These are phyloP conservation scores for Coemansia sp. DNA, from an alignment of 192 early-diverging fungal genomes.

Conservation along the genomic window DNA sequence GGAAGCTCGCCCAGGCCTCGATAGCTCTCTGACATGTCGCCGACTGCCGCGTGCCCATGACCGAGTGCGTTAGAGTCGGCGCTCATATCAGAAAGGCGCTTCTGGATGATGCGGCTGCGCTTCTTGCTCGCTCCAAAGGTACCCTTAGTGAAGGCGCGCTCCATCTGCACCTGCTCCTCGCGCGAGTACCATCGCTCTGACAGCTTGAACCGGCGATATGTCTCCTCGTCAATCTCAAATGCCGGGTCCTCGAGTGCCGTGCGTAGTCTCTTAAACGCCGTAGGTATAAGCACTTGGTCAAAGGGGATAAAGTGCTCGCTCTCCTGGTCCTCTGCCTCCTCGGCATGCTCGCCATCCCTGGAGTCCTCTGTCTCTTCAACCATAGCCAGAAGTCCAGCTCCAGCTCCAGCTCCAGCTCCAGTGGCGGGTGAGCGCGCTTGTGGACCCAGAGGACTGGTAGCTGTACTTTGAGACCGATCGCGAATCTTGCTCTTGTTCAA, in stretches of 20 bases:
- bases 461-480: conserved; percentile 14
- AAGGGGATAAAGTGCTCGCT: conserved; percentile 47
- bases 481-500: conserved; percentile 34
- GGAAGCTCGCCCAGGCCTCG: neutral
- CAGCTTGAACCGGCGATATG: conserved; percentile 49
- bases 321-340: conserved; percentile 18
- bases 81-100: conserved; percentile 9
- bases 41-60: neutral
- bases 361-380: conserved; percentile 1
- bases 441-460: neutral
- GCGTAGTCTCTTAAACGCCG: conserved; percentile 54
- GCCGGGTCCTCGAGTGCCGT: conserved; percentile 32
- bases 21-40: neutral
- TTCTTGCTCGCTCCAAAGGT: conserved; percentile 37
- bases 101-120: conserved; percentile 16
- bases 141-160: conserved; percentile 26
- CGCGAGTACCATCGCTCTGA: conserved; percentile 57
- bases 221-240: conserved; percentile 53
- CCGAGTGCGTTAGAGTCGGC: conserved; percentile 1
- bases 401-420: neutral
- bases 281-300: conserved; percentile 56
- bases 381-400: neutral
- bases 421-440: neutral
- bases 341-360: conserved; percentile 14
- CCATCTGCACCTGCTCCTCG: conserved; percentile 44